phyloP scores from a whole-genome alignment of 169 alveolate genomes.

The Cryptosporidium ryanae region DNA sequence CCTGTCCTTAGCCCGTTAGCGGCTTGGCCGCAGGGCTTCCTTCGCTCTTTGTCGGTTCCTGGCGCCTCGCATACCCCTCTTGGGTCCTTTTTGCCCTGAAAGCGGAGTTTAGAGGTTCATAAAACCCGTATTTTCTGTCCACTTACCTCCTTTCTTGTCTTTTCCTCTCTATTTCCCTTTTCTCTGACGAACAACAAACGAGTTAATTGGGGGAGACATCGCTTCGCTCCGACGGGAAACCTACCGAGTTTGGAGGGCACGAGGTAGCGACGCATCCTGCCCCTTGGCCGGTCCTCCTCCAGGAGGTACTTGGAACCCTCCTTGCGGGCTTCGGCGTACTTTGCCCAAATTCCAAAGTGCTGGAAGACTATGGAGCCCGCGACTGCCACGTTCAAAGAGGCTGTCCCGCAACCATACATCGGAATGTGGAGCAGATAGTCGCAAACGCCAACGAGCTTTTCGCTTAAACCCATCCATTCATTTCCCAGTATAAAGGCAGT shows the following conservation, averaged over 20 bases:
- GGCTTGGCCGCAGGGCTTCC: no score
- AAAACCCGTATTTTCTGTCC: background rate
- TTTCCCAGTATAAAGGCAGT: constrained; percentile 91
- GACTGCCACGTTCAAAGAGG: constrained; percentile 89
- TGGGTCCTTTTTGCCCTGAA: background rate
- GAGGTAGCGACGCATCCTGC: constrained; percentile 42
- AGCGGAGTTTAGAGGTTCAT: no score
- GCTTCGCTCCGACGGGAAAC: background rate
- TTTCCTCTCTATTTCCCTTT: constrained; percentile 29
- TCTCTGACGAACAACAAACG: background rate
- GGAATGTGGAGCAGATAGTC: constrained; percentile 90
- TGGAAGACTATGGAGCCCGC: constrained; percentile 91
- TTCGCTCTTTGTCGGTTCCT: no score
- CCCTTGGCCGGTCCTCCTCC: background rate
- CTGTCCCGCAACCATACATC: constrained; percentile 89
- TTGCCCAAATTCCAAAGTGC: constrained; percentile 90
- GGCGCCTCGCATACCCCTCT: no score
- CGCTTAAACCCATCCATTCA: constrained; percentile 91
- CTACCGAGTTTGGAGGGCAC: constrained; percentile 58
- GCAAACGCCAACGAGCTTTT: constrained; percentile 85
- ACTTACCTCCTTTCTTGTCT: constrained; percentile 58
- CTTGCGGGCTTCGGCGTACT: constrained; percentile 73
- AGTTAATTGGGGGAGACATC: background rate
- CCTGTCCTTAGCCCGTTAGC: background rate
- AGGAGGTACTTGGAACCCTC: background rate